These are phyloP conservation scores for Epichloe sylvatica DNA, from an alignment of 2,329 filamentous ascomycete genomes.

Conservation along the genomic window DNA sequence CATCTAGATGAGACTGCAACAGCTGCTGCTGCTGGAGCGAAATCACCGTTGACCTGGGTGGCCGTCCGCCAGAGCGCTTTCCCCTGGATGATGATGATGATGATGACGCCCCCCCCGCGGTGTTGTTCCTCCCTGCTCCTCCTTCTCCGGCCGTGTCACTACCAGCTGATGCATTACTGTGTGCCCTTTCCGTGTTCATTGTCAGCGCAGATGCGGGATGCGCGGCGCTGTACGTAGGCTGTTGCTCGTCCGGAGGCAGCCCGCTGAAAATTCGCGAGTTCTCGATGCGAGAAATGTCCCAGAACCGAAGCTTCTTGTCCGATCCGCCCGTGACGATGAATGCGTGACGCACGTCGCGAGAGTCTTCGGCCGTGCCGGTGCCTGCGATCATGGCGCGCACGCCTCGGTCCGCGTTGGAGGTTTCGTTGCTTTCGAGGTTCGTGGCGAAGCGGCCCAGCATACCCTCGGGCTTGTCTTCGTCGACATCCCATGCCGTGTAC, in stretches of 20 bases:
- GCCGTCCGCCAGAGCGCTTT: slow-evolving; percentile 23
- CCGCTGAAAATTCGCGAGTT: slow-evolving; percentile 72
- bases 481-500: slow-evolving; percentile 77
- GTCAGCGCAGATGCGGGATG: slow-evolving; percentile 50
- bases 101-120: no score
- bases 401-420: slow-evolving; percentile 46
- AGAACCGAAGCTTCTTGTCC: slow-evolving; percentile 85
- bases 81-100: slow-evolving; percentile 13
- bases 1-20: slow-evolving; percentile 74
- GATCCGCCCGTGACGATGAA: slow-evolving; percentile 81
- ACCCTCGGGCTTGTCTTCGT: slow-evolving; percentile 75
- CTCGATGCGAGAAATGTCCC: slow-evolving; percentile 72
- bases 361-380: slow-evolving; percentile 55
- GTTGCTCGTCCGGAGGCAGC: slow-evolving; percentile 52
- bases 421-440: slow-evolving; percentile 48
- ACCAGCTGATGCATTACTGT: slow-evolving; percentile 22
- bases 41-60: slow-evolving; percentile 69
- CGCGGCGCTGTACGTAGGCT: slow-evolving; percentile 55
- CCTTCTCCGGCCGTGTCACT: background rate
- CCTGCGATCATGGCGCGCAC: slow-evolving; percentile 63
- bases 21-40: slow-evolving; percentile 77
- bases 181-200: slow-evolving; percentile 50
- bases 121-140: background rate
- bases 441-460: slow-evolving; percentile 79
- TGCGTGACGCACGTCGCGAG: slow-evolving; percentile 58